A percentile compares a stretch with the other conserved stretches of the same genome.
Evolutionary conservation across 352 stramenopile genomes (phyloP).

Genomic region (Globisporangium parvum): DNA sequence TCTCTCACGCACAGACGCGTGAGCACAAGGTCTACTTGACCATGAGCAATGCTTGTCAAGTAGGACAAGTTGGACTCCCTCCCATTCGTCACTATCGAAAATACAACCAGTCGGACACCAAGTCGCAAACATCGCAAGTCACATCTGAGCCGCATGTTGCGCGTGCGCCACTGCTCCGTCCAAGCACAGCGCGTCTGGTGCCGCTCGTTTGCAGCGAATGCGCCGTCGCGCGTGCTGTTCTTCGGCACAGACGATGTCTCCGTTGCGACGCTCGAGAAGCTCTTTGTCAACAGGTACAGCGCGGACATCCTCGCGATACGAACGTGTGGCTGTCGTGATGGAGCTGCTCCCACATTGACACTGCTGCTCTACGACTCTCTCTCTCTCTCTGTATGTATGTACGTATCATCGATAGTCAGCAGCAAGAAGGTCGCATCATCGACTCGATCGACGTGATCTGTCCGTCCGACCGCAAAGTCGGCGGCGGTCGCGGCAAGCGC

Average conservation of each 20-base stretch:
- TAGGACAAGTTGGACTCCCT: background rate
- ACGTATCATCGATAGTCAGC: conserved; percentile 13
- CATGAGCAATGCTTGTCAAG: background rate
- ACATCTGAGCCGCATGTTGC: background rate
- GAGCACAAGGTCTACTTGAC: background rate
- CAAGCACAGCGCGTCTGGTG: background rate
- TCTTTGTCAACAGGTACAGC: conserved; percentile 54
- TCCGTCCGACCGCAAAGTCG: conserved; percentile 75
- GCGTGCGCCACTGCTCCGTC: too few species aligned
- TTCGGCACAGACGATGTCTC: conserved; percentile 85
- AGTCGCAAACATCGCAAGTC: background rate
- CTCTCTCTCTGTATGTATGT: conserved; percentile 3
- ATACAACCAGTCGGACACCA: background rate
- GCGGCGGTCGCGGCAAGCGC: conserved; percentile 32
- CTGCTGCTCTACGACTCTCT: background rate
- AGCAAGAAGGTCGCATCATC: conserved; percentile 25
- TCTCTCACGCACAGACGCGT: background rate
- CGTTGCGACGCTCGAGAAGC: conserved; percentile 57
- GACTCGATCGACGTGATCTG: conserved; percentile 70
- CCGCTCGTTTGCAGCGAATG: conserved; percentile 6
- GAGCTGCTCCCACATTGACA: too few species aligned
- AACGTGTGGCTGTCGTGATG: background rate
- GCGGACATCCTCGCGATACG: conserved; percentile 5
- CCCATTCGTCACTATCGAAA: background rate
- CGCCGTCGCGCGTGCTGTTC: conserved; percentile 62